These are phyloP conservation scores for Whalleya microplaca DNA, from an alignment of 2,329 filamentous ascomycete genomes.

Conservation along the genomic window DNA sequence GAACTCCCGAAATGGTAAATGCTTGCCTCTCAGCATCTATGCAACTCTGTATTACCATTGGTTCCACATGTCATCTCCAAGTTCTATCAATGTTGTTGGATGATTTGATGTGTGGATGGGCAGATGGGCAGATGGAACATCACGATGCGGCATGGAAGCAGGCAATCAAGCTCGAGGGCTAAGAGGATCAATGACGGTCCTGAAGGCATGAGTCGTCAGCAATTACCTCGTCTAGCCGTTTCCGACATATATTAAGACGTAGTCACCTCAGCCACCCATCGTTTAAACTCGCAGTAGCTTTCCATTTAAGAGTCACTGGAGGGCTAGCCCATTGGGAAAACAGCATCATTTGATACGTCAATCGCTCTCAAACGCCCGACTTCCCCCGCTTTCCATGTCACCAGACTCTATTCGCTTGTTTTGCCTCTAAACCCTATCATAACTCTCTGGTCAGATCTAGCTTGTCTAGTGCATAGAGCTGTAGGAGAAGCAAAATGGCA, in stretches of 20 bases:
- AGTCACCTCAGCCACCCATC: not conserved
- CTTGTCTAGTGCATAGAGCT: no score
- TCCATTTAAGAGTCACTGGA: not conserved
- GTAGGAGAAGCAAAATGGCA: no score
- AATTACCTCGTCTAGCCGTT: not conserved
- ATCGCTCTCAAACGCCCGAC: not conserved
- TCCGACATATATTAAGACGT: not conserved
- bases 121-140: constrained; percentile 3
- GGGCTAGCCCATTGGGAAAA: not conserved
- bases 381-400: not conserved
- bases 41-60: constrained; percentile 18
- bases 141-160: constrained; percentile 1
- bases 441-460: no score
- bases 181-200: not conserved
- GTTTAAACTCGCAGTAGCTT: not conserved
- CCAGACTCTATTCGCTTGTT: not conserved
- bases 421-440: no score
- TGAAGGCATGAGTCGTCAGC: not conserved
- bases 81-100: no score
- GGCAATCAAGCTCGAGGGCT: not conserved
- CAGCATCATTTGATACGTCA: not conserved
- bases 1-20: constrained; percentile 16
- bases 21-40: constrained; percentile 17
- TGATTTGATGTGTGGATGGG: not conserved
- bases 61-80: constrained; percentile 11